Conservation (phyloP, 2,329 filamentous ascomycete species). For the Phoma herbarum region DNA sequence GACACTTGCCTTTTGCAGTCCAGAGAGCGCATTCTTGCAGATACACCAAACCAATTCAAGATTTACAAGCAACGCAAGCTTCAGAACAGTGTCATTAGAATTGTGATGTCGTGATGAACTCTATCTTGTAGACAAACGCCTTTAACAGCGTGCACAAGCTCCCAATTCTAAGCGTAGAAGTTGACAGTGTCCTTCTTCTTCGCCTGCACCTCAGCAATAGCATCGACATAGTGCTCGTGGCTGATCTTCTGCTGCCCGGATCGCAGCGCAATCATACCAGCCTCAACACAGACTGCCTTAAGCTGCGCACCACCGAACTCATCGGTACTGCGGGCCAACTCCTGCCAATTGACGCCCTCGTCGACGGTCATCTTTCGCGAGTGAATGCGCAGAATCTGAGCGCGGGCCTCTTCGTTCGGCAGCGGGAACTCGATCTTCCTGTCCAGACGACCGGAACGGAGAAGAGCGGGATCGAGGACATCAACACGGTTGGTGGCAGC, state of each 20-base stretch:
- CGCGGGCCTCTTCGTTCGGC: constrained; percentile 95
- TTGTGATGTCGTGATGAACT: constrained; percentile 26
- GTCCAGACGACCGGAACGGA: constrained; percentile 91
- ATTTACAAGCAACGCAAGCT: neutral
- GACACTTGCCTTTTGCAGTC: neutral
- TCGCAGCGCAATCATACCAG: constrained; percentile 97
- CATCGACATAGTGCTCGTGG: constrained; percentile 98
- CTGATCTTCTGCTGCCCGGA: constrained; percentile 96
- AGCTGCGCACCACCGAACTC: constrained; percentile 98
- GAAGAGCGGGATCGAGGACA: constrained; percentile 87
- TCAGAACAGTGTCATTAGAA: constrained; percentile 17
- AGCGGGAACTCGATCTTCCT: constrained; percentile 98
- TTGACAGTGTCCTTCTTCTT: constrained; percentile 86
- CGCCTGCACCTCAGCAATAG: constrained; percentile 88
- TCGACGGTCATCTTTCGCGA: constrained; percentile 98
- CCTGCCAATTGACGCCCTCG: constrained; percentile 91
- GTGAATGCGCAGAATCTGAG: constrained; percentile 97
- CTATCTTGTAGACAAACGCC: constrained; percentile 48
- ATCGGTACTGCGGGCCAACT: constrained; percentile 94
- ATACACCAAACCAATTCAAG: neutral
- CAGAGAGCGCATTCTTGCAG: neutral
- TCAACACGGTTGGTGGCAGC: constrained; percentile 95
- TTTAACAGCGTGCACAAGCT: constrained; percentile 34
- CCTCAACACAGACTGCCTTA: constrained; percentile 98
- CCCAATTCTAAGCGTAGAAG: constrained; percentile 50